Evolutionary conservation across 2,329 filamentous ascomycete genomes (phyloP).

Genomic region (Ascochyta viciae-villosae): DNA sequence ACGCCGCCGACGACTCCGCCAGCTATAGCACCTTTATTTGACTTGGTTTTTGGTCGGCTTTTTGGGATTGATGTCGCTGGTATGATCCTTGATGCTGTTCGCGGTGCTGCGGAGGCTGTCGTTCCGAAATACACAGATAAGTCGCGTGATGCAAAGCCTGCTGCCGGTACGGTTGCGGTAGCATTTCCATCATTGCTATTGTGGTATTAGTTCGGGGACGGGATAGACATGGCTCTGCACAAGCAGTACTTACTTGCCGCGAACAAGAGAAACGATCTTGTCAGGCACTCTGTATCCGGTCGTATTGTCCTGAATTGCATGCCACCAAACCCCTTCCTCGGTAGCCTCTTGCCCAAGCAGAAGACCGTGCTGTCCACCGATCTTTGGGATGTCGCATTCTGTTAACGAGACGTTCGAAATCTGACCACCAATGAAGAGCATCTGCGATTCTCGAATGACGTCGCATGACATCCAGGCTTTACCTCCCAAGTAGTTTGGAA

Average conservation of each 20-base stretch:
- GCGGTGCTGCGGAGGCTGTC: conserved; percentile 51
- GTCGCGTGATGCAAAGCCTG: conserved; percentile 58
- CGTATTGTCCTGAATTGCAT: conserved; percentile 18
- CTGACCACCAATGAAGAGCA: conserved; percentile 66
- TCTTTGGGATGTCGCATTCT: conserved; percentile 59
- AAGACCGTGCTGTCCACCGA: conserved; percentile 62
- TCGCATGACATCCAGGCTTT: conserved; percentile 61
- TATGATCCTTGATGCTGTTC: conserved; percentile 58
- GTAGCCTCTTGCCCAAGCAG: conserved; percentile 56
- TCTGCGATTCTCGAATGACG: conserved; percentile 62
- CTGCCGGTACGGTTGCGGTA: conserved; percentile 57
- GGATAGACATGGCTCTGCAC: not conserved
- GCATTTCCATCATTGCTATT: conserved; percentile 56
- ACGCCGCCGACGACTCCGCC: conserved; percentile 48
- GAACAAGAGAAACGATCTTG: conserved; percentile 60
- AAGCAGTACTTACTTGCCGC: conserved; percentile 26
- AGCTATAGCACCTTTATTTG: conserved; percentile 39
- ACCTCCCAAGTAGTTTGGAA: conserved; percentile 41
- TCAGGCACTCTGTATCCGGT: conserved; percentile 44
- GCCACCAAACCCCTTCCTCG: conserved; percentile 37
- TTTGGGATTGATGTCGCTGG: conserved; percentile 9
- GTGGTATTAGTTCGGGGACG: conserved; percentile 15
- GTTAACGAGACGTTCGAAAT: conserved; percentile 54
- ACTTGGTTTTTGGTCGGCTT: not conserved
- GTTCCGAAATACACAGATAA: conserved; percentile 60